phyloP scores from a whole-genome alignment of 2,329 filamentous ascomycete species.

The Aurifilum marmelostoma region DNA sequence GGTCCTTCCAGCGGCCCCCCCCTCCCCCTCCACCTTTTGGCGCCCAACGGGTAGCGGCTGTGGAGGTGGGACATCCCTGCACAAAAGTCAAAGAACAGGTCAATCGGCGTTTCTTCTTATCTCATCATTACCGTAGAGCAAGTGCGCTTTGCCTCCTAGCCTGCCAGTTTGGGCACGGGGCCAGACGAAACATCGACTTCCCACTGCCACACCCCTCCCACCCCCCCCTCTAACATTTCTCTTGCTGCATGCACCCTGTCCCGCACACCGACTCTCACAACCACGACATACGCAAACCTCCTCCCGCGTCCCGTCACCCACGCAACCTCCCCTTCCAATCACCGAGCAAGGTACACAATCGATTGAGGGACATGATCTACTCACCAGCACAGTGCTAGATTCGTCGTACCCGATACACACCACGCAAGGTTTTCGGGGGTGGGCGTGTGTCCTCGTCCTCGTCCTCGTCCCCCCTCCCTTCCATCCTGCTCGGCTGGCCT shows the following conservation, averaged over 20 bases:
- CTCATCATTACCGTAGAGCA: constrained; percentile 14
- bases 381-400: constrained; percentile 3
- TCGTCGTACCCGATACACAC: constrained; percentile 19
- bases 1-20: background rate
- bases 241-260: constrained; percentile 15
- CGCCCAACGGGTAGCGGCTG: background rate
- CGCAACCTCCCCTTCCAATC: constrained; percentile 2
- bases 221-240: constrained; percentile 11
- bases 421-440: constrained; percentile 11
- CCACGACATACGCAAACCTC: constrained; percentile 12
- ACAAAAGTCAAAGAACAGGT: constrained; percentile 11
- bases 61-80: constrained; percentile 19
- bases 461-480: background rate
- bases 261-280: constrained; percentile 27
- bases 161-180: background rate
- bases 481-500: background rate
- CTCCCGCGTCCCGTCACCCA: constrained; percentile 5
- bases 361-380: constrained; percentile 18
- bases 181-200: constrained; percentile 23
- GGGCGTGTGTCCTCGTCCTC: constrained; percentile 7
- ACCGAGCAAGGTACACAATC: constrained; percentile 14
- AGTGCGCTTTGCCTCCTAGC: constrained; percentile 12
- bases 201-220: constrained; percentile 1
- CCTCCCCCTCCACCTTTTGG: background rate
- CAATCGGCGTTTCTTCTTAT: constrained; percentile 3